These are phyloP conservation scores for Neoboletus subvelutipes DNA, from an alignment of 768 basidiomycete genomes.

Conservation along the genomic window DNA sequence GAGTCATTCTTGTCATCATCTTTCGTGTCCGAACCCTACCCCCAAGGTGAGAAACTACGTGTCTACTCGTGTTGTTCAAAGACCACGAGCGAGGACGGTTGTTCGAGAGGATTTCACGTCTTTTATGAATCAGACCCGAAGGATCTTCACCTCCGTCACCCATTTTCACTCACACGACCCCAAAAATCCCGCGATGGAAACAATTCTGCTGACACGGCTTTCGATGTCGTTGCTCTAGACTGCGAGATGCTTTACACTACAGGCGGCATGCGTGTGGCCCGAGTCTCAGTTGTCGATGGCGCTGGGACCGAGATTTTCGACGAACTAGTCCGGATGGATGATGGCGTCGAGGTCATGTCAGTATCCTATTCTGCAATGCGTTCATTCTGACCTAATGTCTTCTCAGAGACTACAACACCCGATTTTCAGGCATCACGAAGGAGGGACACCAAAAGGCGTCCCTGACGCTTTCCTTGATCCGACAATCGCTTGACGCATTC, in stretches of 20 bases:
- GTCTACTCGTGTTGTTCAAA: slow-evolving; percentile 80
- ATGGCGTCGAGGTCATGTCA: slow-evolving; percentile 75
- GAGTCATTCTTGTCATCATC: background rate
- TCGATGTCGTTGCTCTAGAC: slow-evolving; percentile 87
- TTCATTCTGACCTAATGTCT: slow-evolving; percentile 2
- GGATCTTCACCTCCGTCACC: slow-evolving; percentile 69
- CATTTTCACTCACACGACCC: slow-evolving; percentile 57
- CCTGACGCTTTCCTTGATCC: slow-evolving; percentile 63
- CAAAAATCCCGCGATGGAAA: slow-evolving; percentile 5
- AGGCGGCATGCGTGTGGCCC: slow-evolving; percentile 85
- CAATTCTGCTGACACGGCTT: slow-evolving; percentile 34
- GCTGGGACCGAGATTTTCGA: slow-evolving; percentile 76
- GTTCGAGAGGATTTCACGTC: slow-evolving; percentile 81
- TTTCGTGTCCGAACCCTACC: slow-evolving; percentile 2
- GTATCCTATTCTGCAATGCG: slow-evolving; percentile 24
- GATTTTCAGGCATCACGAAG: slow-evolving; percentile 79
- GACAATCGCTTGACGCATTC: slow-evolving; percentile 64
- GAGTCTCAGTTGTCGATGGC: slow-evolving; percentile 87
- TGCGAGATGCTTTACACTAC: slow-evolving; percentile 98
- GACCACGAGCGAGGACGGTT: slow-evolving; percentile 59
- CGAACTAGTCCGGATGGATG: slow-evolving; percentile 76
- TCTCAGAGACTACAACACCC: slow-evolving; percentile 84
- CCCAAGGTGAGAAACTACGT: slow-evolving; percentile 64
- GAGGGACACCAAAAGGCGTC: slow-evolving; percentile 60
- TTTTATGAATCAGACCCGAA: slow-evolving; percentile 76